Conservation (phyloP, 352 stramenopile genomes). For the Phytophthora citricola region DNA sequence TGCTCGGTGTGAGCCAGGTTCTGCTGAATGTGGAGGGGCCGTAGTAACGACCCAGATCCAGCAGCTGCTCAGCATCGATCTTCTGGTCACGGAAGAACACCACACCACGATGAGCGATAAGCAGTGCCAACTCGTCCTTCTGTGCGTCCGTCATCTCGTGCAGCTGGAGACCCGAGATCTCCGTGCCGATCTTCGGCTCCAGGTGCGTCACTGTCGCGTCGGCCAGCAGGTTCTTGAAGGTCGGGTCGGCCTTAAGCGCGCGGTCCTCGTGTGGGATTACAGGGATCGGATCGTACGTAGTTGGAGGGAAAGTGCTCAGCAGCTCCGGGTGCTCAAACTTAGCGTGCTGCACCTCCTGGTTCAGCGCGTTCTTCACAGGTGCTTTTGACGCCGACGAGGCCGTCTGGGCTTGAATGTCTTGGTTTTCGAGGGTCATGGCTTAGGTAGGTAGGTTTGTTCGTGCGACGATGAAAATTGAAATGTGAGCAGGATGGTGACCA, state of each 20-base stretch:
- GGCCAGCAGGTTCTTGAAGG: slow-evolving; percentile 40
- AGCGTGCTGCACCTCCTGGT: slow-evolving; percentile 17
- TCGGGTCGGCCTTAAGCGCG: slow-evolving; percentile 39
- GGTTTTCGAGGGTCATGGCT: slow-evolving; percentile 29
- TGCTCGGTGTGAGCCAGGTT: slow-evolving; percentile 16
- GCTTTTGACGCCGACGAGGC: neutral
- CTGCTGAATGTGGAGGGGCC: slow-evolving; percentile 19
- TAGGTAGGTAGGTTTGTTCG: neutral
- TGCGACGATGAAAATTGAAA: neutral
- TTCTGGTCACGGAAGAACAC: slow-evolving; percentile 26
- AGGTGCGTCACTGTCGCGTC: slow-evolving; percentile 18
- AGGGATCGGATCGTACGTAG: slow-evolving; percentile 40
- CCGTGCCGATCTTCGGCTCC: slow-evolving; percentile 17
- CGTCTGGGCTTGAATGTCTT: neutral
- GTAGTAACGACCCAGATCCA: slow-evolving; percentile 18
- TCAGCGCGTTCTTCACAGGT: slow-evolving; percentile 22
- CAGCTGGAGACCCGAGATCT: slow-evolving; percentile 11
- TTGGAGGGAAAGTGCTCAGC: slow-evolving; percentile 26
- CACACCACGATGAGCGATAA: slow-evolving; percentile 11
- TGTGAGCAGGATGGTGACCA: neutral
- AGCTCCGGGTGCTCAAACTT: slow-evolving; percentile 35
- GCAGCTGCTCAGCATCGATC: slow-evolving; percentile 11
- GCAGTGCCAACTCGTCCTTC: slow-evolving; percentile 14
- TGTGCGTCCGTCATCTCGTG: slow-evolving; percentile 15
- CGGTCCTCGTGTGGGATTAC: slow-evolving; percentile 39